A percentile compares a stretch with the other conserved stretches of the same genome.
Conservation (phyloP, 768 basidiomycete genomes). For the Leccinum pellstonianum region DNA sequence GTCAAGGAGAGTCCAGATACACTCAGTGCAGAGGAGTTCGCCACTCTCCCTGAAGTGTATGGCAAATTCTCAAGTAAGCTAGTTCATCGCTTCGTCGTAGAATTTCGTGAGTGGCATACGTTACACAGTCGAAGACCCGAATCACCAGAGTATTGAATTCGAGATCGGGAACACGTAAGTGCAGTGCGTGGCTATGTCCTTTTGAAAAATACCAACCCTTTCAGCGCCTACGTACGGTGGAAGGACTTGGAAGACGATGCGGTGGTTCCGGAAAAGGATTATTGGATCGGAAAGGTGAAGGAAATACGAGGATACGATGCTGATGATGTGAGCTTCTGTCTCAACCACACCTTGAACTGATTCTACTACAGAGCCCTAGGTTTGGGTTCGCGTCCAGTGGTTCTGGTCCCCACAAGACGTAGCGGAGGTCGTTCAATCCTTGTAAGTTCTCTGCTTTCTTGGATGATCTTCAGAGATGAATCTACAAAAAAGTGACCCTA, state of each 20-base stretch:
- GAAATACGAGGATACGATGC: slow-evolving; percentile 40
- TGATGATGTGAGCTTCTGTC: slow-evolving; percentile 28
- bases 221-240: slow-evolving; percentile 36
- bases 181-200: background rate
- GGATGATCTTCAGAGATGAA: background rate
- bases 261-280: slow-evolving; percentile 34
- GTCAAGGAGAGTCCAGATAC: background rate
- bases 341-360: background rate
- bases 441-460: slow-evolving; percentile 37
- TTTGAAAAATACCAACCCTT: background rate
- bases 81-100: background rate
- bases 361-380: slow-evolving; percentile 30
- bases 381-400: slow-evolving; percentile 57
- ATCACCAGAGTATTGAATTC: slow-evolving; percentile 27
- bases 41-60: slow-evolving; percentile 4
- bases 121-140: slow-evolving; percentile 14
- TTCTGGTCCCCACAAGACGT: slow-evolving; percentile 54
- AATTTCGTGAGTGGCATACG: background rate
- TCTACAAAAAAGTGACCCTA: slow-evolving; percentile 35
- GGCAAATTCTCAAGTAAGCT: slow-evolving; percentile 21
- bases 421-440: slow-evolving; percentile 41
- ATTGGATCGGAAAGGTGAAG: slow-evolving; percentile 52
- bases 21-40: slow-evolving; percentile 16
- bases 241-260: background rate
- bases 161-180: slow-evolving; percentile 35